Base-by-base conservation (phyloP, 2,329 filamentous ascomycete species). In the Arthrobotrys iridis region DNA sequence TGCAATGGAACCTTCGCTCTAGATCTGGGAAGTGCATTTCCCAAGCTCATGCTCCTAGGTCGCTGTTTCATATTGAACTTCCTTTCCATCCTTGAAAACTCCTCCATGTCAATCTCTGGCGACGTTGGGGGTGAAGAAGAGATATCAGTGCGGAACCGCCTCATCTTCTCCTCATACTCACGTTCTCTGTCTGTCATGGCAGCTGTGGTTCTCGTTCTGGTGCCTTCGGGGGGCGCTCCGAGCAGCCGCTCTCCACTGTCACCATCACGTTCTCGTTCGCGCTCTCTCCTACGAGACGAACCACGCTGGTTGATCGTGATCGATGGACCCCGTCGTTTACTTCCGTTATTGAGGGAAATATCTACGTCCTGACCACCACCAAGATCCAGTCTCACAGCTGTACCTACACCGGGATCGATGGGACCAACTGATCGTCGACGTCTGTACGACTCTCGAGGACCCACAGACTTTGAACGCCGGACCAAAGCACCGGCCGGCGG, bases 271-370 rank as follows among this genome's bases (percentile, higher is more conserved):
- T n/a, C 48, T 6, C 46, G 15, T 8, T 26, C 46, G 4, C 48
- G 18, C 24, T 64, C 26, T n/a, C 43, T 45, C 46, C 50, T 37
- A 18, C 62, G 60, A 6, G 15, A 22, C 28, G 28, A 18, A 8
- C 35, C n/a, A 37, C 26, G 50, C 15, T 76, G 72, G 35, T 76
- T 76, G 46, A 76, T 76, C 18, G 64, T 76, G 22, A 76, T 76
- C 4, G 64, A 70, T 15, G 63, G 71, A 18, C 63, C 71, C 13
- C 72, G 63, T 28, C 72, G 40, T 20, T 52, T 70, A 48, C 64
- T 58, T n/a, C 64, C 20, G 20, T 70, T 59, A 15, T 76, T 76
- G 22, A 76, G 40, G 30, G 72, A 60, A 33, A 76, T 70, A 37
- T 70, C 72, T 2, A 76, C 72, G 33, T 76, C 72, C 24, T 66